These are phyloP conservation scores for Dichotomopilus funicola DNA, from an alignment of 2,329 filamentous ascomycete genomes.

Conservation along the genomic window DNA sequence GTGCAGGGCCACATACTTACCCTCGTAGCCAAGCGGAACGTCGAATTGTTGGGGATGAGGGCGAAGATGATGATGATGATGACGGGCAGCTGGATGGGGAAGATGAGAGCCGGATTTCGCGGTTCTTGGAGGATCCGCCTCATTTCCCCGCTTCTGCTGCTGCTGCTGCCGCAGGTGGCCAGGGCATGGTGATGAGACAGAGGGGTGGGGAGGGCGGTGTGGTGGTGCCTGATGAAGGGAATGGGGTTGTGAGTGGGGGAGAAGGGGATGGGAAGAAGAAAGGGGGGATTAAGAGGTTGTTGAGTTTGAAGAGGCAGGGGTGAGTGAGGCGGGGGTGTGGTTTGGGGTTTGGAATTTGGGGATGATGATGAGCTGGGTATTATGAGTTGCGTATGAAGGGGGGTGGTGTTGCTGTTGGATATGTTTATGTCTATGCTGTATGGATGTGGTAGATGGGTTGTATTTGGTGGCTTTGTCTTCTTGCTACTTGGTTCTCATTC, in stretches of 20 bases:
- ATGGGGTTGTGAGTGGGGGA: background rate
- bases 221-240: constrained; percentile 20
- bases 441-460: background rate
- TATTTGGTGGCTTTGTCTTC: background rate
- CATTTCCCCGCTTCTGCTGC: too few species aligned
- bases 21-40: too few species aligned
- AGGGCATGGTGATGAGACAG: background rate
- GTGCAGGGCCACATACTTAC: too few species aligned
- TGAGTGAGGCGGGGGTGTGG: background rate
- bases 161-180: too few species aligned
- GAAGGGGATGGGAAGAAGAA: constrained; percentile 3
- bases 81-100: too few species aligned
- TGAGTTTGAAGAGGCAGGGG: constrained; percentile 38
- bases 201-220: background rate
- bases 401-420: background rate
- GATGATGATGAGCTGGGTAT: background rate
- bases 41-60: too few species aligned
- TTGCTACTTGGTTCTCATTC: too few species aligned
- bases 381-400: background rate
- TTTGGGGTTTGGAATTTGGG: background rate
- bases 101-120: too few species aligned
- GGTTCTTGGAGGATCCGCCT: too few species aligned
- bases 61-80: too few species aligned
- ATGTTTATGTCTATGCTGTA: background rate
- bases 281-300: constrained; percentile 35